Base-by-base conservation (phyloP, 768 basidiomycete species). In the Scleroderma citrinum region DNA sequence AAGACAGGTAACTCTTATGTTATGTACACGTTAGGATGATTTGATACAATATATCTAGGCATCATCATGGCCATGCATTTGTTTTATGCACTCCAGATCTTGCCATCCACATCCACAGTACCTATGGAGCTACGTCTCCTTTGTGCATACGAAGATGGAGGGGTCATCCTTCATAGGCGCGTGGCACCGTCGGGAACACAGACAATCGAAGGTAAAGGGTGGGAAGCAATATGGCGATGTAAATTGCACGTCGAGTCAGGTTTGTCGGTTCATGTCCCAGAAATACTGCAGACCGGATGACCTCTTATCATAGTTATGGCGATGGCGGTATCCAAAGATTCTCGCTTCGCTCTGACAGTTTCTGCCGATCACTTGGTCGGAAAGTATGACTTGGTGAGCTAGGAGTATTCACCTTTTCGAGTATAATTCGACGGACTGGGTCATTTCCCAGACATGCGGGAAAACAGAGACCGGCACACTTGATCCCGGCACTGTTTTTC, bases 21-120 rank as follows among this genome's bases (percentile, higher is more conserved):
- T 30, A n/a, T 21, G 20, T 21, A 20, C 46, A 12, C 14, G 13
- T 14, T 8, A 11, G 17, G 12, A 37, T 24, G 29, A 21, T 16
- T 23, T n/a, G 29, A 31, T 30, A 50, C 3, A 47, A 5, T 35
- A n/a, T 21, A 11, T 23, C 20, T 37, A 89, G 92, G 92, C 1
- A 85, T 94, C 44, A 82, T 96, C 58, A 99, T 97, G 95, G 81
- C 87, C 0, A 63, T 93, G 52, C 84, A 90, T 58, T 69, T 96
- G 1, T 82, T 79, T 46, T 64, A 69, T 35, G 56, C 62, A 40
- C 46, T 62, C 1, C 46, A 50, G 48, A 54, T 56, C 24, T 52
- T 67, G n/a, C 59, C 75, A 17, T 63, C 71, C 29, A 62, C 66
- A 1, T 60, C 67, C 37, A 51, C 52, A 17, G 61, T 62, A 0